phyloP scores from a whole-genome alignment of 352 stramenopile species.

The Globisporangium sylvaticum region DNA sequence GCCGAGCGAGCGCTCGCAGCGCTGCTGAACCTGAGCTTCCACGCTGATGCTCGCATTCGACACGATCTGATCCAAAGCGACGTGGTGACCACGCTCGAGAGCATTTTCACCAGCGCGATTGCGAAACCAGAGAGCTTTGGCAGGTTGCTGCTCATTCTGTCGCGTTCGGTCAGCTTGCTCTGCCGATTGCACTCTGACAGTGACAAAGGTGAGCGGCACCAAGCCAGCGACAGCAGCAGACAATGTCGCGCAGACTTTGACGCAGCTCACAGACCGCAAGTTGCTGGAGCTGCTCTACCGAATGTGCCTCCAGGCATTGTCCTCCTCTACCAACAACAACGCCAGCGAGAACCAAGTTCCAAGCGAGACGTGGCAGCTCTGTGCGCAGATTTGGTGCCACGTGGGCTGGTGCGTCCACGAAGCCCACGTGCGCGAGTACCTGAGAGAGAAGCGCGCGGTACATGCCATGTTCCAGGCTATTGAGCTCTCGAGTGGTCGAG shows the following conservation, averaged over 20 bases:
- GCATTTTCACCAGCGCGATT: slow-evolving; percentile 20
- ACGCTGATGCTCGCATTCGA: slow-evolving; percentile 29
- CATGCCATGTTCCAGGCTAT: slow-evolving; percentile 40
- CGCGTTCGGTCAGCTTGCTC: slow-evolving; percentile 45
- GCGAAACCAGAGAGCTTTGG: slow-evolving; percentile 9
- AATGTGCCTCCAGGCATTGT: slow-evolving; percentile 25
- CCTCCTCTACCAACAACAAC: slow-evolving; percentile 1
- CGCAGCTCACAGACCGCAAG: slow-evolving; percentile 14
- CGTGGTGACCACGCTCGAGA: slow-evolving; percentile 16
- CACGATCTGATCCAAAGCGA: slow-evolving; percentile 28
- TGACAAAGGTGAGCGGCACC: not conserved
- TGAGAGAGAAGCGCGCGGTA: slow-evolving; percentile 32
- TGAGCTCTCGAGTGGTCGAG: slow-evolving; percentile 26
- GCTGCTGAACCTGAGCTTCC: slow-evolving; percentile 66
- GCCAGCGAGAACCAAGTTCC: not conserved
- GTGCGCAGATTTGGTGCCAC: slow-evolving; percentile 69
- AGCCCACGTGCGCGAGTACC: slow-evolving; percentile 25
- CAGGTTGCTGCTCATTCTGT: slow-evolving; percentile 30
- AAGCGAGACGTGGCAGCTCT: slow-evolving; percentile 47
- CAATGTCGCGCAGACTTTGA: not conserved
- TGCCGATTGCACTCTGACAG: slow-evolving; percentile 46
- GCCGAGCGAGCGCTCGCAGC: slow-evolving; percentile 45
- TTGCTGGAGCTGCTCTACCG: slow-evolving; percentile 30
- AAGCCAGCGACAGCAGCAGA: not conserved
- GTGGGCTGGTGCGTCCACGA: slow-evolving; percentile 52